A percentile compares a stretch with the other conserved stretches of the same genome.
These are phyloP conservation scores for Pseudogymnoascus destructans DNA, from an alignment of 2,329 filamentous ascomycete species.

Conservation along the genomic window DNA sequence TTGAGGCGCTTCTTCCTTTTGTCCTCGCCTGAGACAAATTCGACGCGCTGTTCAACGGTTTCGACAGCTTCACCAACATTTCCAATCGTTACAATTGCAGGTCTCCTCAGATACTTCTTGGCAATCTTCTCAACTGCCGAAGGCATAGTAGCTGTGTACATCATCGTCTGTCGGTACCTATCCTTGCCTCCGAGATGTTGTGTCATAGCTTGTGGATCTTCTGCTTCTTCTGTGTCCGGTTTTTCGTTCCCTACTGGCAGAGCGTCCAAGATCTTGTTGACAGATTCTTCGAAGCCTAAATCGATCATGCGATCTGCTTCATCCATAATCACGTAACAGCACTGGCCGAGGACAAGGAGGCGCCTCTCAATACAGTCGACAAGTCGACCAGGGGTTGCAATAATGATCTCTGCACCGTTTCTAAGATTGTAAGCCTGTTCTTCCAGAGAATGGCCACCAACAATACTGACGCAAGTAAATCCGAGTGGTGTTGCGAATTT, in stretches of 20 bases:
- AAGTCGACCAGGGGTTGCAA: conserved; percentile 93
- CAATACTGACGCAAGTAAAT: conserved; percentile 90
- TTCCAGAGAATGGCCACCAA: conserved; percentile 92
- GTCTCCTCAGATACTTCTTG: conserved; percentile 87
- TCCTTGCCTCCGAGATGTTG: conserved; percentile 61
- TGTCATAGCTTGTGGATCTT: conserved; percentile 76
- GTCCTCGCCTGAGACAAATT: conserved; percentile 82
- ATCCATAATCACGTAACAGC: conserved; percentile 98
- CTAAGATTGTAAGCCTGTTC: conserved; percentile 83
- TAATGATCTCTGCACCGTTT: conserved; percentile 92
- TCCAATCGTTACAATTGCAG: conserved; percentile 88
- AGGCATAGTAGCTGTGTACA: conserved; percentile 99
- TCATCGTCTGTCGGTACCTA: conserved; percentile 95
- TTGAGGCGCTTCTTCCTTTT: conserved; percentile 92
- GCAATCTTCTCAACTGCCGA: conserved; percentile 84
- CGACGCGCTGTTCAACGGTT: conserved; percentile 92
- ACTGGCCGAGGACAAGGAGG: conserved; percentile 84
- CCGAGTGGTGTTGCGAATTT: conserved; percentile 86
- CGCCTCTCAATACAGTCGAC: conserved; percentile 94
- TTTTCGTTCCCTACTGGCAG: conserved; percentile 89
- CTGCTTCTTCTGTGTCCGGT: conserved; percentile 83
- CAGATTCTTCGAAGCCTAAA: conserved; percentile 90
- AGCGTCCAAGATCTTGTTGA: conserved; percentile 94
- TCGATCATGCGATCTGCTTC: conserved; percentile 99
- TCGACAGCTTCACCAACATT: conserved; percentile 93